Evolutionary conservation across 768 basidiomycete species (phyloP).

Genomic region (Brasilioporus rufonigricans): DNA sequence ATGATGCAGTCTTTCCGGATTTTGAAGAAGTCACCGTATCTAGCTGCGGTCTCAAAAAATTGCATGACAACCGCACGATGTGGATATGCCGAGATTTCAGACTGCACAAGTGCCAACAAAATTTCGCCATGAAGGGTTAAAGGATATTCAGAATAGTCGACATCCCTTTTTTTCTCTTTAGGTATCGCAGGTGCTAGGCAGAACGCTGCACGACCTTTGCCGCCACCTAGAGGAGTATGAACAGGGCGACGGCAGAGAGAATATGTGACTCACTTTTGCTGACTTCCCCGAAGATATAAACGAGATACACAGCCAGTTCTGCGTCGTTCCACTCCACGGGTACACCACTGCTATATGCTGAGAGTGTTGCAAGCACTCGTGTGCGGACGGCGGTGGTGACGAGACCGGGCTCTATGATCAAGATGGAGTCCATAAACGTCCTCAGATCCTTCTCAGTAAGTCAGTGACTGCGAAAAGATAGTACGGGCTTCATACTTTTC

Average conservation of each 20-base stretch:
- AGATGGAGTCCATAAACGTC: constrained; percentile 81
- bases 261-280: constrained; percentile 65
- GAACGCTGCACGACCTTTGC: constrained; percentile 83
- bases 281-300: constrained; percentile 93
- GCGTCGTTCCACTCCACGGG: constrained; percentile 87
- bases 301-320: constrained; percentile 89
- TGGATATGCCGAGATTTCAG: constrained; percentile 78
- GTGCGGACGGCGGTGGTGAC: constrained; percentile 75
- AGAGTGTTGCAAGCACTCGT: constrained; percentile 72
- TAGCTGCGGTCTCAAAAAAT: constrained; percentile 89
- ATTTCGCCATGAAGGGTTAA: constrained; percentile 90
- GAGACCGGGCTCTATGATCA: constrained; percentile 81
- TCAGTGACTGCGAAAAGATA: constrained; percentile 12
- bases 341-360: constrained; percentile 58
- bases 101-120: constrained; percentile 78
- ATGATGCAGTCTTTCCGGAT: constrained; percentile 86
- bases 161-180: constrained; percentile 63
- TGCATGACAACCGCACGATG: constrained; percentile 83
- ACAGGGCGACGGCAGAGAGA: neutral
- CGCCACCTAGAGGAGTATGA: constrained; percentile 48
- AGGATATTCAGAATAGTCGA: constrained; percentile 77
- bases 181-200: constrained; percentile 71
- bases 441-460: constrained; percentile 66
- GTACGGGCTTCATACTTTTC: constrained; percentile 57
- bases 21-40: constrained; percentile 97